phyloP scores from a whole-genome alignment of 1,284 basidiomycete species.

The Dichomitus squalens region DNA sequence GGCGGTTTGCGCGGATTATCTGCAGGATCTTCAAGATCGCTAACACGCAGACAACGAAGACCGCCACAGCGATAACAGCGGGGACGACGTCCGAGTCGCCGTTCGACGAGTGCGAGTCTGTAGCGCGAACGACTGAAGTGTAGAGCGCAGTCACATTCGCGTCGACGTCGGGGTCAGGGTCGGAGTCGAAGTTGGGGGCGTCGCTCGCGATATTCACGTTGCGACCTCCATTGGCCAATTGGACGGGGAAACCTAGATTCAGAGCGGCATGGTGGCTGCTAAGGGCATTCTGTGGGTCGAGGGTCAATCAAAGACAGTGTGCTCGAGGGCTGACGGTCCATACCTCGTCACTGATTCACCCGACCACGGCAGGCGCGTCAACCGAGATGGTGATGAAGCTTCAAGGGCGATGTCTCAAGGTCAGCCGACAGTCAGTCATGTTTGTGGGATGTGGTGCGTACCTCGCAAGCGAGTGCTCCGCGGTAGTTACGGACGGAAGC shows the following conservation, averaged over 20 bases:
- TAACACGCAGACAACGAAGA: constrained; percentile 3
- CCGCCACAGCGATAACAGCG: neutral
- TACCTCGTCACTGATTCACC: neutral
- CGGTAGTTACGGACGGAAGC: neutral
- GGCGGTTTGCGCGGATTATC: neutral
- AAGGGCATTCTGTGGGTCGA: neutral
- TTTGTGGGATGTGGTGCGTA: neutral
- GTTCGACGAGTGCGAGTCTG: neutral
- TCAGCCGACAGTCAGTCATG: neutral
- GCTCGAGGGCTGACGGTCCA: neutral
- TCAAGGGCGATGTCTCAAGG: neutral
- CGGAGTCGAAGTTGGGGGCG: too few species aligned
- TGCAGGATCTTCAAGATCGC: neutral
- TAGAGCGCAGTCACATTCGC: neutral
- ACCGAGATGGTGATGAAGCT: neutral
- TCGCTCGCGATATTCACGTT: too few species aligned
- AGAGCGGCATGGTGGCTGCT: neutral
- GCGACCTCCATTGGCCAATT: too few species aligned
- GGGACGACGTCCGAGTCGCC: neutral
- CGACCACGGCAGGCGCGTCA: too few species aligned
- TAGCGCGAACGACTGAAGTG: neutral
- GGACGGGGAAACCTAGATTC: too few species aligned
- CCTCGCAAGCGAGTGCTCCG: neutral
- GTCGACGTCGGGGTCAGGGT: too few species aligned
- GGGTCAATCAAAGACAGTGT: neutral